Evolutionary conservation across 2,329 filamentous ascomycete genomes (phyloP).

Genomic region (Alternaria viburni): DNA sequence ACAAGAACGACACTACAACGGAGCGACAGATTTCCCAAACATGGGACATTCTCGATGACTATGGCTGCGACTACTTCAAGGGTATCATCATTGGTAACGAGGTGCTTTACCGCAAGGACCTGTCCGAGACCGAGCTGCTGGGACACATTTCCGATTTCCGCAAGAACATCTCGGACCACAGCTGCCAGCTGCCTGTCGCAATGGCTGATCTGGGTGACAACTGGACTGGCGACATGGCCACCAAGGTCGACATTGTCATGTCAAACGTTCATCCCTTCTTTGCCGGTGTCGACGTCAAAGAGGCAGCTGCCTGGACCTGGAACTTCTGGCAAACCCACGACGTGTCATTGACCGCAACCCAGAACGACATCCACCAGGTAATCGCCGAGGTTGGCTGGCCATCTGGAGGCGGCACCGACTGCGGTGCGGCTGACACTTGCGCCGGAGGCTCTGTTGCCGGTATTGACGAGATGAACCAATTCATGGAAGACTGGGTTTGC

Average conservation of each 20-base stretch:
- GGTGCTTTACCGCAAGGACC: conserved; percentile 67
- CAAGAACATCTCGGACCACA: conserved; percentile 67
- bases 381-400: conserved; percentile 96
- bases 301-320: conserved; percentile 81
- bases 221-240: conserved; percentile 75
- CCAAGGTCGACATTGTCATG: conserved; percentile 85
- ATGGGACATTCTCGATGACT: conserved; percentile 76
- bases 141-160: conserved; percentile 71
- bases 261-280: conserved; percentile 98
- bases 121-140: conserved; percentile 69
- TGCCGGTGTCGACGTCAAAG: conserved; percentile 71
- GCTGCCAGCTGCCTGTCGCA: conserved; percentile 76
- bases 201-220: conserved; percentile 90
- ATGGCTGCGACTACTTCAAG: conserved; percentile 62
- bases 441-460: conserved; percentile 76
- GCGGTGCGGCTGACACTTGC: conserved; percentile 66
- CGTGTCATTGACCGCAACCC: conserved; percentile 63
- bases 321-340: conserved; percentile 79
- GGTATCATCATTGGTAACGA: conserved; percentile 70
- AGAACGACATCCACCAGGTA: conserved; percentile 66
- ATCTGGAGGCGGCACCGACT: conserved; percentile 78
- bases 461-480: conserved; percentile 80
- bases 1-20: conserved; percentile 82
- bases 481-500: conserved; percentile 87
- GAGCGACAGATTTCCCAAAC: conserved; percentile 80